Evolutionary conservation across 2,329 filamentous ascomycete species (phyloP).

Genomic region (Colletotrichum brevisporum): DNA sequence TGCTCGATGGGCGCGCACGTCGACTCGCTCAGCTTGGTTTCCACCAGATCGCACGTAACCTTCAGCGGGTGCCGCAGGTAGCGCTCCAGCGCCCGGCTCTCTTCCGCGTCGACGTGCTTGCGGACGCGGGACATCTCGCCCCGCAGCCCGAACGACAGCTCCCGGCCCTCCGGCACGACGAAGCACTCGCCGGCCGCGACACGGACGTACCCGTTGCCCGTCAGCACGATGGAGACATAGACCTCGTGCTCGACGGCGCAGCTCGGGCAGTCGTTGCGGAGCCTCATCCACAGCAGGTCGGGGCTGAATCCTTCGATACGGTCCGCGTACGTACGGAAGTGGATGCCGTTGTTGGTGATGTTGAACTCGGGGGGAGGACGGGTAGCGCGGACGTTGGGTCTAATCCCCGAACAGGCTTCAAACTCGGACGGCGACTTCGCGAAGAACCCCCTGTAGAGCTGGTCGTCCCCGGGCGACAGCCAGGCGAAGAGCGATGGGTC

Average conservation of each 20-base stretch:
- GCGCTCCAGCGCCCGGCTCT: not conserved
- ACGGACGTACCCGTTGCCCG: not conserved
- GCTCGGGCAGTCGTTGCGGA: not conserved
- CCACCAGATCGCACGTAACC: not conserved
- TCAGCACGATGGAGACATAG: not conserved
- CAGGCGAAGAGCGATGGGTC: constrained; percentile 32
- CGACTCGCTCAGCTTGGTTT: too few relatives aligned
- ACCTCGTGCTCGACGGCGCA: not conserved
- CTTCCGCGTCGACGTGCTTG: not conserved
- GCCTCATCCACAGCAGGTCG: not conserved
- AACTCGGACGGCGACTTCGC: constrained; percentile 15
- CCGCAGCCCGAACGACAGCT: not conserved
- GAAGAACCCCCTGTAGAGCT: constrained; percentile 13
- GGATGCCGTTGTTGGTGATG: constrained; percentile 23
- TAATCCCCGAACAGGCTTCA: not conserved
- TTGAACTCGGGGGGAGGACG: not conserved
- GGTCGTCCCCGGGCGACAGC: not conserved
- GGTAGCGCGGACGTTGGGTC: not conserved
- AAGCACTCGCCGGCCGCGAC: not conserved
- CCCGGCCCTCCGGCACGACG: not conserved
- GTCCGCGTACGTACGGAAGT: not conserved
- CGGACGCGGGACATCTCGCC: not conserved
- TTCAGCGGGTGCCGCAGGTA: not conserved
- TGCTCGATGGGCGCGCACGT: too few relatives aligned
- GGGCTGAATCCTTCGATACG: not conserved